These are phyloP conservation scores for Gossypium aridum DNA, from an alignment of 441 rosid species.

Conservation along the genomic window DNA sequence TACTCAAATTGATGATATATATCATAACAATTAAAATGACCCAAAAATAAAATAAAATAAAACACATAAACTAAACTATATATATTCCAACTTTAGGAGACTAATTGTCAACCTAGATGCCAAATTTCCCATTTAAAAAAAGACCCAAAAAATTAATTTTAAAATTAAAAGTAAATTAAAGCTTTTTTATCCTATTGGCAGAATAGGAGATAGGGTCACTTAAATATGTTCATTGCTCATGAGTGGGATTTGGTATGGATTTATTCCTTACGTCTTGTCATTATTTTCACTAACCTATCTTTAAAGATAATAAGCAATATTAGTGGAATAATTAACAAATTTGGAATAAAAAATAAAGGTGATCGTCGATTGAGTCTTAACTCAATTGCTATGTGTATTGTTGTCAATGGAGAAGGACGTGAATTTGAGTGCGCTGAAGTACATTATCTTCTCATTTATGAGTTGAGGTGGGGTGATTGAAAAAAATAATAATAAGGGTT, in stretches of 20 bases:
- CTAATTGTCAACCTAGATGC: slow-evolving; percentile 11
- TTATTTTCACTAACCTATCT: not conserved
- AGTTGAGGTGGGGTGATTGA: no score
- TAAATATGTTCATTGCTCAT: slow-evolving; percentile 24
- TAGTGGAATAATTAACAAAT: slow-evolving; percentile 20
- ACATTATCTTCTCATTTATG: no score
- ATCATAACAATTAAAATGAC: not conserved
- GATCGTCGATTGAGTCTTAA: no score
- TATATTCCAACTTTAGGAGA: not conserved
- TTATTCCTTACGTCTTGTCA: slow-evolving; percentile 10
- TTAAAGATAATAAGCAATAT: not conserved
- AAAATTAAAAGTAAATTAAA: not conserved
- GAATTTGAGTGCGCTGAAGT: no score
- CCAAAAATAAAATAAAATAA: not conserved
- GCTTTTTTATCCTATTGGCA: slow-evolving; percentile 19
- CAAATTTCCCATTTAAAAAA: slow-evolving; percentile 3
- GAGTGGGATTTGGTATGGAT: slow-evolving; percentile 61
- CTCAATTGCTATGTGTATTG: no score
- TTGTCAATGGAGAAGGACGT: accelerated
- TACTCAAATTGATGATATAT: not conserved
- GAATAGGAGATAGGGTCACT: slow-evolving; percentile 27
- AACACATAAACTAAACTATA: not conserved
- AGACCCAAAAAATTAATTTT: not conserved
- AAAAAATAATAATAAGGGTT: no score
- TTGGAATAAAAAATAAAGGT: not conserved